Evolutionary conservation across 2,329 filamentous ascomycete genomes (phyloP).

Genomic region (Microsporum audouinii): DNA sequence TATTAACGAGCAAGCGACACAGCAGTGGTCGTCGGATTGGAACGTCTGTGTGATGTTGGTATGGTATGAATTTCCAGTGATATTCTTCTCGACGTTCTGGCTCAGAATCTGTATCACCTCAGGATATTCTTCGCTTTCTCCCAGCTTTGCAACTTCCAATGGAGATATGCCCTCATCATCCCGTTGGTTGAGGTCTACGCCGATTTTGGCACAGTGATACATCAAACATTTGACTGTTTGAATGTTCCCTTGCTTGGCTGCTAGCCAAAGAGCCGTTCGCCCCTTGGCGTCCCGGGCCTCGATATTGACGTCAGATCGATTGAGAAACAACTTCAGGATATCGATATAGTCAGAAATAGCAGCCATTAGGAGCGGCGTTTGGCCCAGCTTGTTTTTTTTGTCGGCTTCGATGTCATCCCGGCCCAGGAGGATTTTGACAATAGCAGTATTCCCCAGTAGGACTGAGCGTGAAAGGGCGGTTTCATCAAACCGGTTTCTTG

Average conservation of each 20-base stretch:
- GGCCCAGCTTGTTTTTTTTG: not conserved
- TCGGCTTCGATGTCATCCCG: not conserved
- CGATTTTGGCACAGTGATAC: not conserved
- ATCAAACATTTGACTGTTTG: not conserved
- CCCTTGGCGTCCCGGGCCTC: not conserved
- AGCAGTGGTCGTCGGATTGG: not conserved
- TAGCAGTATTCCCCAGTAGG: not conserved
- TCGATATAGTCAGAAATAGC: not conserved
- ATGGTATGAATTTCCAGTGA: not conserved
- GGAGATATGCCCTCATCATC: not conserved
- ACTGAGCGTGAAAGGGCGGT: not conserved
- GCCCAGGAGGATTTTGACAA: not conserved
- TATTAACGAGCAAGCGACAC: not conserved
- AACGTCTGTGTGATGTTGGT: not conserved
- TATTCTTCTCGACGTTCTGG: not conserved
- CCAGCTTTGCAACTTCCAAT: not conserved
- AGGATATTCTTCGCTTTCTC: not conserved
- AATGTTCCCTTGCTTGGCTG: not conserved
- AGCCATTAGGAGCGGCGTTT: not conserved
- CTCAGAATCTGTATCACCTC: not conserved
- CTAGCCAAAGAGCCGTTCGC: not conserved
- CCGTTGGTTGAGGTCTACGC: not conserved
- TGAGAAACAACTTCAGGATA: not conserved
- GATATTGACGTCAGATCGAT: not conserved
- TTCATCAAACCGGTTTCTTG: not conserved